phyloP scores from a whole-genome alignment of 192 early-diverging fungal species.

The Backusella psychrophila region DNA sequence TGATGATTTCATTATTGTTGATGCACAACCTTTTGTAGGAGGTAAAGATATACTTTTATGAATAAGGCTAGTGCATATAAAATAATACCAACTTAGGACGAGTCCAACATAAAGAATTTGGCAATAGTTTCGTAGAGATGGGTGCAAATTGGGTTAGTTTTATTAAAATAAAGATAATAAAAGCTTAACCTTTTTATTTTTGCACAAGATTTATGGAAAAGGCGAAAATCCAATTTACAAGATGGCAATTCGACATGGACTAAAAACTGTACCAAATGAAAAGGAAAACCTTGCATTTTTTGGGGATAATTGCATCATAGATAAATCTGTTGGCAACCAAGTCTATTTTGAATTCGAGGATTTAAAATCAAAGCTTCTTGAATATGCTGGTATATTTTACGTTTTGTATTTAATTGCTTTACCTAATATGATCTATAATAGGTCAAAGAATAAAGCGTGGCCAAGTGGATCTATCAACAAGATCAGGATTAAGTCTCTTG shows the following conservation, averaged over 20 bases:
- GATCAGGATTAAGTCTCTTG: slow-evolving; percentile 27
- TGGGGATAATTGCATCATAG: not conserved
- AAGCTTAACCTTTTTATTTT: not conserved
- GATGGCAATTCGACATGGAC: slow-evolving; percentile 27
- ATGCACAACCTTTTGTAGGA: slow-evolving; percentile 27
- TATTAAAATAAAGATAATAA: not conserved
- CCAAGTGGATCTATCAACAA: slow-evolving; percentile 34
- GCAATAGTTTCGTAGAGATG: slow-evolving; percentile 22
- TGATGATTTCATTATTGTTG: slow-evolving; percentile 35
- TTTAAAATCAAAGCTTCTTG: slow-evolving; percentile 3
- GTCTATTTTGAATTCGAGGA: slow-evolving; percentile 14
- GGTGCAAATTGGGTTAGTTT: slow-evolving; percentile 33
- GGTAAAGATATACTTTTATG: not conserved
- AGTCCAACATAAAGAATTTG: slow-evolving; percentile 23
- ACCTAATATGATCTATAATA: not conserved
- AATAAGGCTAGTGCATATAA: not conserved
- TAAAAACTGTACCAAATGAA: slow-evolving; percentile 31
- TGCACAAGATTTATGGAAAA: slow-evolving; percentile 35
- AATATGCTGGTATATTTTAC: slow-evolving; percentile 28
- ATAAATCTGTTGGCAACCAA: not conserved
- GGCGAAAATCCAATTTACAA: slow-evolving; percentile 38
- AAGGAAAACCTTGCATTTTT: slow-evolving; percentile 32
- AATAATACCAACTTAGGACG: not conserved
- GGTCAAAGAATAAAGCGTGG: slow-evolving; percentile 17
- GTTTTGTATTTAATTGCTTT: not conserved